Percentiles rank a stretch among this genome's conserved stretches.
Evolutionary conservation across 2,329 filamentous ascomycete species (phyloP).

Genomic region (Epichloe baconii): DNA sequence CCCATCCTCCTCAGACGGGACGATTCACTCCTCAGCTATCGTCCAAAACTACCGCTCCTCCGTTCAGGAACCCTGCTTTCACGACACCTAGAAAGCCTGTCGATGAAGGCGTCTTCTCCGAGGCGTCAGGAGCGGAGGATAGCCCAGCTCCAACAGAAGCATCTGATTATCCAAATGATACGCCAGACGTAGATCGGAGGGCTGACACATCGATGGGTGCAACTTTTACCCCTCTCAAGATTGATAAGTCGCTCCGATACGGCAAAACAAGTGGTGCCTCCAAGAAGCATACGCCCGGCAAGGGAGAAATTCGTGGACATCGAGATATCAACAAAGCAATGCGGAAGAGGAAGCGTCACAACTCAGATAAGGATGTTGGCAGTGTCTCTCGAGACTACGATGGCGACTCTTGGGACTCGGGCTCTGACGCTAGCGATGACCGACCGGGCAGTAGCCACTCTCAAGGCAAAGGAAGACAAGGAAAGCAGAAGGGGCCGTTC

Average conservation of each 20-base stretch:
- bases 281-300: slow-evolving; percentile 37
- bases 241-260: slow-evolving; percentile 34
- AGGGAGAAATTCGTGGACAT: slow-evolving; percentile 48
- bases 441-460: slow-evolving; percentile 11
- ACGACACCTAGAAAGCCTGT: slow-evolving; percentile 47
- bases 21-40: slow-evolving; percentile 32
- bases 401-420: slow-evolving; percentile 34
- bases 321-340: slow-evolving; percentile 24
- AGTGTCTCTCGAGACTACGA: slow-evolving; percentile 30
- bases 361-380: slow-evolving; percentile 38
- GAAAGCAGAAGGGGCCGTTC: slow-evolving; percentile 16
- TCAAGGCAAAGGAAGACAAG: slow-evolving; percentile 13
- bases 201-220: slow-evolving; percentile 28
- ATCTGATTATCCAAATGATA: slow-evolving; percentile 39
- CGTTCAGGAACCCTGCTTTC: slow-evolving; percentile 51
- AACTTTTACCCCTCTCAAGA: slow-evolving; percentile 32
- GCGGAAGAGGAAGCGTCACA: slow-evolving; percentile 41
- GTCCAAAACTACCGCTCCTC: slow-evolving; percentile 30
- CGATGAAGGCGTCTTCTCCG: slow-evolving; percentile 39
- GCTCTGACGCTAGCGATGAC: slow-evolving; percentile 29
- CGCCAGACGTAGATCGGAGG: slow-evolving; percentile 36
- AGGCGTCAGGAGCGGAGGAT: slow-evolving; percentile 44
- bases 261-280: slow-evolving; percentile 25
- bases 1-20: slow-evolving; percentile 27
- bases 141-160: slow-evolving; percentile 46